Conservation (phyloP, 2,329 filamentous ascomycete genomes). For the Xylaria polymorpha region DNA sequence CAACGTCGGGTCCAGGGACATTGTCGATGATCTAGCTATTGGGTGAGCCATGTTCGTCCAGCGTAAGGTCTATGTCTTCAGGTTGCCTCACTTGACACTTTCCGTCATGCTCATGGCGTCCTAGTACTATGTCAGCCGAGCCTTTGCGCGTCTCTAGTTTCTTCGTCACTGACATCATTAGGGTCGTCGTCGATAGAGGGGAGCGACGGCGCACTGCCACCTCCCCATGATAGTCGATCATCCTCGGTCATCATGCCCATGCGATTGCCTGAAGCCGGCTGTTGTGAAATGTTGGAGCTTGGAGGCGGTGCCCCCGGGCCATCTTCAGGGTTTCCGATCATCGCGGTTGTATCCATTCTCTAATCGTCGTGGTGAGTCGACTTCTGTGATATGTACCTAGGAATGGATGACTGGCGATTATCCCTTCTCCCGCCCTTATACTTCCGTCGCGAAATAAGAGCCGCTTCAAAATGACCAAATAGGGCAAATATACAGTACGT, state of each 20-base stretch:
- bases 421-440: not conserved
- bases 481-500: not conserved
- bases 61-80: not conserved
- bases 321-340: constrained; percentile 1
- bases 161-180: constrained; percentile 35
- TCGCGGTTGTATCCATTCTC: constrained; percentile 3
- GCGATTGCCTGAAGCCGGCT: not conserved
- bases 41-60: constrained; percentile 12
- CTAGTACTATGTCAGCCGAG: constrained; percentile 25
- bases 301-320: not conserved
- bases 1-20: constrained; percentile 45
- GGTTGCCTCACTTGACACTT: constrained; percentile 32
- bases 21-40: constrained; percentile 45
- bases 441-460: not conserved
- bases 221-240: constrained; percentile 43
- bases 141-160: not conserved
- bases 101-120: constrained; percentile 35
- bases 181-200: constrained; percentile 44
- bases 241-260: constrained; percentile 25
- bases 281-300: not conserved
- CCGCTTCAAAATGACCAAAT: not conserved
- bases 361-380: not conserved
- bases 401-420: not conserved
- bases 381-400: not conserved
- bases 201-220: constrained; percentile 43